phyloP scores from a whole-genome alignment of 2,329 filamentous ascomycete species.

The Trematosphaeria pertusa region DNA sequence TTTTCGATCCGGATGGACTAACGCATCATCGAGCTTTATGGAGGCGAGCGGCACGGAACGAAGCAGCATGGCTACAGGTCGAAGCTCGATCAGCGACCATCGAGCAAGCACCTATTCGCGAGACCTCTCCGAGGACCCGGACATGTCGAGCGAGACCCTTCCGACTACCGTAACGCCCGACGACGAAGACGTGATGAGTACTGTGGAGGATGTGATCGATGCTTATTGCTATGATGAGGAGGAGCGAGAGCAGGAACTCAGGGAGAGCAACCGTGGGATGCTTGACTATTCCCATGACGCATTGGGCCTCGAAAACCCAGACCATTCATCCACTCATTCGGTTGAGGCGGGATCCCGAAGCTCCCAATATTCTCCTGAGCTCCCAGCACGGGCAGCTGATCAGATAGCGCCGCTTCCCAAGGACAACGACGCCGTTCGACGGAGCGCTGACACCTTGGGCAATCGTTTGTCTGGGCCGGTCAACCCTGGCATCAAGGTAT shows the following conservation, averaged over 20 bases:
- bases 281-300: slow-evolving; percentile 22
- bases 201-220: slow-evolving; percentile 64
- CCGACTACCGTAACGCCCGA: slow-evolving; percentile 32
- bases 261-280: slow-evolving; percentile 20
- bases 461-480: slow-evolving; percentile 14
- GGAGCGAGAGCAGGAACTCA: slow-evolving; percentile 41
- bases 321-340: slow-evolving; percentile 36
- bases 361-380: slow-evolving; percentile 22
- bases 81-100: slow-evolving; percentile 73
- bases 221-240: slow-evolving; percentile 66
- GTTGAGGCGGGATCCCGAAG: neutral
- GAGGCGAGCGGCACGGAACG: slow-evolving; percentile 74
- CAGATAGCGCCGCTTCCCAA: slow-evolving; percentile 6
- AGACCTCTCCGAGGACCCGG: slow-evolving; percentile 37
- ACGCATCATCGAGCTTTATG: slow-evolving; percentile 62
- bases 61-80: slow-evolving; percentile 81
- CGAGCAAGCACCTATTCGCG: slow-evolving; percentile 54
- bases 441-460: slow-evolving; percentile 11
- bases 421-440: slow-evolving; percentile 7
- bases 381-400: slow-evolving; percentile 28
- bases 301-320: slow-evolving; percentile 32
- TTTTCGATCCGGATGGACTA: slow-evolving; percentile 66
- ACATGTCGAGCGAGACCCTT: slow-evolving; percentile 39
- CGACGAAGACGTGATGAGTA: slow-evolving; percentile 57
- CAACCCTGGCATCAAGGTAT: neutral